phyloP scores from a whole-genome alignment of 2,329 filamentous ascomycete species.

The Aschersonia sp. region DNA sequence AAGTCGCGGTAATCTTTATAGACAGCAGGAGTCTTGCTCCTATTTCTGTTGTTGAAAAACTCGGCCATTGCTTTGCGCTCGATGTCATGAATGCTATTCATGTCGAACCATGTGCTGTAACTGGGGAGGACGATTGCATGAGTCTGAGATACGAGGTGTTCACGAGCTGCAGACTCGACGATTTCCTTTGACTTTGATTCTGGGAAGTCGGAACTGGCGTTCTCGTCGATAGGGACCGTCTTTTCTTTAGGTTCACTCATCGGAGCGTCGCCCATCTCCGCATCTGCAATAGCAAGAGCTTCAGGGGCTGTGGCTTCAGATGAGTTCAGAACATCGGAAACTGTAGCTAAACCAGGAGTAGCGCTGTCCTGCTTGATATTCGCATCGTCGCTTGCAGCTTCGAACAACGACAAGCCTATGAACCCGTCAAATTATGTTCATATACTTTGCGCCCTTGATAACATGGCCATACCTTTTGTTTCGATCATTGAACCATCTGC shows the following conservation, averaged over 20 bases:
- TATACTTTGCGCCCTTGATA: not conserved
- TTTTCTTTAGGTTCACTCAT: conserved; percentile 33
- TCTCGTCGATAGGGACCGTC: conserved; percentile 28
- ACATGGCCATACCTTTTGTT: conserved; percentile 28
- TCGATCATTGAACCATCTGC: conserved; percentile 24
- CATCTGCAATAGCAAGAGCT: conserved; percentile 49
- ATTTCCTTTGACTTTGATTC: conserved; percentile 63
- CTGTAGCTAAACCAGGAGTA: conserved; percentile 43
- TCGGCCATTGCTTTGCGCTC: conserved; percentile 92
- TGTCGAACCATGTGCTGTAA: conserved; percentile 98
- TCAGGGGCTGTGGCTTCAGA: conserved; percentile 44
- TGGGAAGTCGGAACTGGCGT: conserved; percentile 33
- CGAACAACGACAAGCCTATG: conserved; percentile 51
- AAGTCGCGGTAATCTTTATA: conserved; percentile 99
- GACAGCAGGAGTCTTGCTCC: conserved; percentile 91
- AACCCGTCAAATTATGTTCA: conserved; percentile 2
- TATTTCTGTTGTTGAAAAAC: conserved; percentile 96
- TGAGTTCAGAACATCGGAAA: conserved; percentile 49
- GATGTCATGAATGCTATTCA: conserved; percentile 80
- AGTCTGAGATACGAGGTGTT: conserved; percentile 84
- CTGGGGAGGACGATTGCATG: conserved; percentile 94
- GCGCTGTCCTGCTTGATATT: conserved; percentile 47
- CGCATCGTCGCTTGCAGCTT: conserved; percentile 29
- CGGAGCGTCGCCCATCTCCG: conserved; percentile 63
- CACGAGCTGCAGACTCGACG: conserved; percentile 73